Percentiles rank a stretch among this genome's conserved stretches.
Evolutionary conservation across 2,329 filamentous ascomycete species (phyloP).

Genomic region (Sporothrix globosa): DNA sequence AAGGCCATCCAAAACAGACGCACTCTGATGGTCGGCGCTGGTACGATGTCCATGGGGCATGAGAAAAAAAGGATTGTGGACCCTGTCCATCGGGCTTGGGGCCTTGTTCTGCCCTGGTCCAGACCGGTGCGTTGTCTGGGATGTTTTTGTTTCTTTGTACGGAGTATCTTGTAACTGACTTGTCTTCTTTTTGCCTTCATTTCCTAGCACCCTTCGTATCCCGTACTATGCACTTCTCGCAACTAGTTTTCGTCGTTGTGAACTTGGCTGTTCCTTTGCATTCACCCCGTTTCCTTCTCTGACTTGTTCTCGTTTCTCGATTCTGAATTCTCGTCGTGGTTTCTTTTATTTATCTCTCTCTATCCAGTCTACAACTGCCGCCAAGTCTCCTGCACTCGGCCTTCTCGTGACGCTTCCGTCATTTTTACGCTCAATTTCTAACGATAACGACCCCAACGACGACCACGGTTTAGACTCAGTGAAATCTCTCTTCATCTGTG

Average conservation of each 20-base stretch:
- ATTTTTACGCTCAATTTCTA: neutral
- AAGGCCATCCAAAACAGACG: neutral
- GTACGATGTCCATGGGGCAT: neutral
- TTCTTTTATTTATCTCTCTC: conserved; percentile 13
- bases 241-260: neutral
- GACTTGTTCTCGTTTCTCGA: too few species aligned
- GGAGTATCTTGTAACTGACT: neutral
- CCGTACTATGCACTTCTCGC: neutral
- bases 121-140: neutral
- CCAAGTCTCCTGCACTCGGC: conserved; percentile 3
- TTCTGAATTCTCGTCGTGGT: neutral
- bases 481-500: neutral
- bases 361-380: neutral
- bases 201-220: neutral
- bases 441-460: neutral
- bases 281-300: neutral
- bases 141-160: conserved; percentile 5
- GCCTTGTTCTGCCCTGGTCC: neutral
- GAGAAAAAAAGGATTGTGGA: conserved; percentile 7
- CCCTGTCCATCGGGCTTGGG: conserved; percentile 1
- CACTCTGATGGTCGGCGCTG: conserved; percentile 5
- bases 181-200: neutral
- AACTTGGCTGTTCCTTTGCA: neutral
- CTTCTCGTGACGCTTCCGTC: neutral
- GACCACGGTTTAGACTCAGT: conserved; percentile 2